phyloP scores from a whole-genome alignment of 495 filamentous ascomycete genomes.

The Mytilinidion resinicola region DNA sequence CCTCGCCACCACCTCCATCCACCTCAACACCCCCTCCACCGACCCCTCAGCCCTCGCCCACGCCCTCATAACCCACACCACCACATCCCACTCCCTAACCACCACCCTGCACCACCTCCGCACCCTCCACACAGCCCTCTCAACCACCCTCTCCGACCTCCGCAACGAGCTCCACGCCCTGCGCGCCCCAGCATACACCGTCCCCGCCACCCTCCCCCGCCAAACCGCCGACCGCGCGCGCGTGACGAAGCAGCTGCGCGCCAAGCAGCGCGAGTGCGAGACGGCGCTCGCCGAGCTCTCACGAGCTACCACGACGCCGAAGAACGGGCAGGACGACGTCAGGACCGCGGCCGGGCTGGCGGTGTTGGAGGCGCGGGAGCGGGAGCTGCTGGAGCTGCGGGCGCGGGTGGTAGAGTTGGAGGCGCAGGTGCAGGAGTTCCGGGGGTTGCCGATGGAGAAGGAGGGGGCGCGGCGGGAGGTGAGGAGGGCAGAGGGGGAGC shows the following conservation, averaged over 20 bases:
- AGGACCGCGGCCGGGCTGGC: conserved; percentile 43
- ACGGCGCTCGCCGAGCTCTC: conserved; percentile 14
- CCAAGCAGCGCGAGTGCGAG: conserved; percentile 24
- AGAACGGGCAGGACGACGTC: background rate
- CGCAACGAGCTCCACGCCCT: conserved; percentile 13
- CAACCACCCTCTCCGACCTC: conserved; percentile 15
- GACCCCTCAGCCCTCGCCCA: conserved; percentile 23
- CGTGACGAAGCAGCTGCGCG: conserved; percentile 18
- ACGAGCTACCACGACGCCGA: conserved; percentile 1
- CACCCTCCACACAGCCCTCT: conserved; percentile 18
- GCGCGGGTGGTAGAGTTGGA: conserved; percentile 51
- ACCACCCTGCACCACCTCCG: conserved; percentile 19
- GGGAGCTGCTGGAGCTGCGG: conserved; percentile 46
- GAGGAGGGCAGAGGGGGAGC: conserved; percentile 54
- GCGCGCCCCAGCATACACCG: conserved; percentile 12
- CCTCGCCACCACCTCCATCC: conserved; percentile 14
- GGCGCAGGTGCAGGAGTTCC: conserved; percentile 51
- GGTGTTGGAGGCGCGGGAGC: conserved; percentile 52
- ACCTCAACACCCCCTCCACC: conserved; percentile 12
- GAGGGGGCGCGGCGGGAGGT: conserved; percentile 60
- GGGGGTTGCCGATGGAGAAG: conserved; percentile 63
- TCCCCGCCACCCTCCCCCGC: conserved; percentile 8
- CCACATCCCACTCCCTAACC: conserved; percentile 11
- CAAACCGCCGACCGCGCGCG: conserved; percentile 21
- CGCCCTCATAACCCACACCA: conserved; percentile 19